phyloP scores from a whole-genome alignment of 164 flowering plant genomes.

The Macadamia integrifolia region DNA sequence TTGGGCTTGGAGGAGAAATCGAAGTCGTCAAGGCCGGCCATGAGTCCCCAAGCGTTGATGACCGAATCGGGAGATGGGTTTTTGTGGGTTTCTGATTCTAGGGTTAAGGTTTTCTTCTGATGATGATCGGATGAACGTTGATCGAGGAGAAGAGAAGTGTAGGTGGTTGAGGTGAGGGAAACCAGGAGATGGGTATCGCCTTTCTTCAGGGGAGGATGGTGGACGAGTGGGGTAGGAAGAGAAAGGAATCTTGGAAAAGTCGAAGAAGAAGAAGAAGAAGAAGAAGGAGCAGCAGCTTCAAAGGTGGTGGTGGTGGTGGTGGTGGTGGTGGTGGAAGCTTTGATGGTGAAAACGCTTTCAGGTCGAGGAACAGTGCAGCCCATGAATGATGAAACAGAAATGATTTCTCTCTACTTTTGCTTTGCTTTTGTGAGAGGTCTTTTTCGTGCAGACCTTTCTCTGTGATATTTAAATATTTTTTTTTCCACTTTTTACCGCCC shows the following conservation, averaged over 20 bases:
- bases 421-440: too few species aligned
- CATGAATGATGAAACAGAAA: constrained; percentile 22
- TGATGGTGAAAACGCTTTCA: constrained; percentile 9
- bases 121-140: constrained; percentile 3
- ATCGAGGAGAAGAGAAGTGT: constrained; percentile 51
- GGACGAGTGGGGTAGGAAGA: constrained; percentile 59
- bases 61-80: too few species aligned
- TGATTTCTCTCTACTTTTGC: too few species aligned
- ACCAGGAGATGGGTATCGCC: constrained; percentile 81
- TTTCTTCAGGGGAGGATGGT: constrained; percentile 60
- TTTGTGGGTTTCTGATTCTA: not conserved
- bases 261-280: not conserved
- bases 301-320: not conserved
- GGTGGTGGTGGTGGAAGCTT: not conserved
- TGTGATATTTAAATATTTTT: too few species aligned
- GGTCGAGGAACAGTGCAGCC: constrained; percentile 52
- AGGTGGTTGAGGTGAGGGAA: constrained; percentile 76
- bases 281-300: not conserved
- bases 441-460: too few species aligned
- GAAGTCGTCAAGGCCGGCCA: too few species aligned
- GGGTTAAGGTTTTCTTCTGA: constrained; percentile 6
- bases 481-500: too few species aligned
- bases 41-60: too few species aligned
- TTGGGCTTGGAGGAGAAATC: too few species aligned
- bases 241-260: constrained; percentile 17